Evolutionary conservation across 306 rosid species (phyloP).

Genomic region (Glycine tomentella): DNA sequence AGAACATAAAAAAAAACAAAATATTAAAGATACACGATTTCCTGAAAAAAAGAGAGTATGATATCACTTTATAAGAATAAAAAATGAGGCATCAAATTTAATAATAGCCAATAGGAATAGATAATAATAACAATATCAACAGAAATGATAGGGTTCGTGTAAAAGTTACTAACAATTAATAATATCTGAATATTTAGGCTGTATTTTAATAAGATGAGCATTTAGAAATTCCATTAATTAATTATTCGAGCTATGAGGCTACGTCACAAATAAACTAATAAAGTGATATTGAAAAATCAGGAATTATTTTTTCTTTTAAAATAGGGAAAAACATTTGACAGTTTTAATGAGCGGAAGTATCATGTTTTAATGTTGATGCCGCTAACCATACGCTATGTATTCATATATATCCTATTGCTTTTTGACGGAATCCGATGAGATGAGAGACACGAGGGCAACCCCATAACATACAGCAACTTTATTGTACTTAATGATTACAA

Average conservation of each 20-base stretch:
- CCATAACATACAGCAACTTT: slow-evolving; percentile 68
- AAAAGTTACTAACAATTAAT: neutral
- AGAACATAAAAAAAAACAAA: neutral
- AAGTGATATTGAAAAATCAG: neutral
- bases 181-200: slow-evolving; percentile 18
- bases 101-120: neutral
- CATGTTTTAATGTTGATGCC: slow-evolving; percentile 9
- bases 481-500: slow-evolving; percentile 48
- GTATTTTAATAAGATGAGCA: slow-evolving; percentile 2
- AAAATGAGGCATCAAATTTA: no score
- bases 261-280: neutral
- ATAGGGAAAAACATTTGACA: neutral
- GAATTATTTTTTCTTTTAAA: neutral
- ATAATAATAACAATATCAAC: slow-evolving; percentile 25
- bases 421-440: slow-evolving; percentile 46
- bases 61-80: no score
- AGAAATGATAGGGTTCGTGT: neutral
- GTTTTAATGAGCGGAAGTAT: neutral
- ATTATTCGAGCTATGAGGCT: neutral
- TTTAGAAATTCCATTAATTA: slow-evolving; percentile 14
- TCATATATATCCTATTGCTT: neutral
- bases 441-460: slow-evolving; percentile 43
- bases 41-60: neutral
- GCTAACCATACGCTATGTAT: neutral
- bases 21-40: neutral